Evolutionary conservation across 768 basidiomycete genomes (phyloP), one percentile per base, ranked within the genome.

Genomic region (Rhodotorula sphaerocarpa): DNA sequence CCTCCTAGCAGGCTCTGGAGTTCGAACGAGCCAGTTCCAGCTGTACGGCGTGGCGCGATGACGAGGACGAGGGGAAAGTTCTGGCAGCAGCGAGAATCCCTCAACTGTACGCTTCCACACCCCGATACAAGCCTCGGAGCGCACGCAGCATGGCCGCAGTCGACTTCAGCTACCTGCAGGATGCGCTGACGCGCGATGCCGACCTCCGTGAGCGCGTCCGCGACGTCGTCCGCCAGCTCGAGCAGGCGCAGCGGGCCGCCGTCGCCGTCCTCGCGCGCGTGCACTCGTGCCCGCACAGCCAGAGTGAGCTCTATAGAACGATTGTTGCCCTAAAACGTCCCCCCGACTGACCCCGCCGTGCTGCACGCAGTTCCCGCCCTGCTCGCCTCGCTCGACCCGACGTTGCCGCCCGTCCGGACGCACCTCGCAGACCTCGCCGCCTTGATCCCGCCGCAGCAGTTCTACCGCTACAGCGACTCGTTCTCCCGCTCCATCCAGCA

Each of bases 401-500:
- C 55, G 14, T 55, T 70, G 6, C 45, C 57, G 3, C 33, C 60
- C 1, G 44, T 67, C 30, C 56, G 50, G 27, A 20, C 56, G 3
- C 30, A 56, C n/a, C 59, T 74, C 54, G 43, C 52, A 5, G 9
- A 45, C 23, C 47, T 77, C 39, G 71, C 74, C 2, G 15, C 31
- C 4, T 54, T 77, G 7, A 71, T 77, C 46, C 77, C 77, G 7
- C 36, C 58, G 31, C 67, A 72, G 21, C 74, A 75, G 59, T 77
- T 72, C 63, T 76, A 75, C 69, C 70, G 75, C 71, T 77, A 64
- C 54, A 52, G 41, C 36, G 61, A 51, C 55, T n/a, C 31, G 33
- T 63, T 69, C 53, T 50, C 63, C 23, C 57, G 58, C 23, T 33
- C 43, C n/a, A 42, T 70, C 12, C 67, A 69, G 59, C 57, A 65